Percentiles rank a stretch among this genome's conserved stretches.
phyloP scores from a whole-genome alignment of 371 early-diverging fungal species.

The Spiromyces aspiralis region DNA sequence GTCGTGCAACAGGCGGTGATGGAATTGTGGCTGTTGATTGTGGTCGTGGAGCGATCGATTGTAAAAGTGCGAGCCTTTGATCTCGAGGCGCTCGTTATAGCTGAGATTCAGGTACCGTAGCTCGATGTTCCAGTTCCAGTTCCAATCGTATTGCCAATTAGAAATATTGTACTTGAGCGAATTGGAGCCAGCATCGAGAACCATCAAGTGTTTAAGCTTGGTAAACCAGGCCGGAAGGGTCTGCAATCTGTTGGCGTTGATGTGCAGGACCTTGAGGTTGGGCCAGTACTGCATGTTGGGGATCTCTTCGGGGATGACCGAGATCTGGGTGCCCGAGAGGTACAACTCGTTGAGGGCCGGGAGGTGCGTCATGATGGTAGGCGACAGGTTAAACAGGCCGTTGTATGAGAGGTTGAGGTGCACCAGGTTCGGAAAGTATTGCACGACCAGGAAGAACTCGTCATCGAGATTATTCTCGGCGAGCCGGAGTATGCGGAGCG shows the following conservation, averaged over 20 bases:
- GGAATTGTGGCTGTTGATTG: constrained; percentile 11
- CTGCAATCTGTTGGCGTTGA: constrained; percentile 81
- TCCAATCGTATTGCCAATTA: constrained; percentile 95
- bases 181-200: constrained; percentile 77
- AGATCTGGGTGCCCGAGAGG: constrained; percentile 69
- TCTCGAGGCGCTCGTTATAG: constrained; percentile 76
- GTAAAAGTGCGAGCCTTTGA: constrained; percentile 42
- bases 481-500: constrained; percentile 42
- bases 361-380: neutral
- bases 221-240: constrained; percentile 85
- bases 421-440: constrained; percentile 49
- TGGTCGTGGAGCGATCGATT: constrained; percentile 1
- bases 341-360: constrained; percentile 47
- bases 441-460: constrained; percentile 58
- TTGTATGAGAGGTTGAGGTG: constrained; percentile 74
- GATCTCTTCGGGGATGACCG: constrained; percentile 72
- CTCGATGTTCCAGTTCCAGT: constrained; percentile 89
- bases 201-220: constrained; percentile 52
- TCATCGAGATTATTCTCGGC: constrained; percentile 77
- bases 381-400: constrained; percentile 33
- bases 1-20: neutral
- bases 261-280: constrained; percentile 48
- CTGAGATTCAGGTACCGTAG: constrained; percentile 80
- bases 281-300: constrained; percentile 47
- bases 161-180: constrained; percentile 79